Conservation (phyloP, 352 stramenopile species). For the Elongisporangium prolatum region DNA sequence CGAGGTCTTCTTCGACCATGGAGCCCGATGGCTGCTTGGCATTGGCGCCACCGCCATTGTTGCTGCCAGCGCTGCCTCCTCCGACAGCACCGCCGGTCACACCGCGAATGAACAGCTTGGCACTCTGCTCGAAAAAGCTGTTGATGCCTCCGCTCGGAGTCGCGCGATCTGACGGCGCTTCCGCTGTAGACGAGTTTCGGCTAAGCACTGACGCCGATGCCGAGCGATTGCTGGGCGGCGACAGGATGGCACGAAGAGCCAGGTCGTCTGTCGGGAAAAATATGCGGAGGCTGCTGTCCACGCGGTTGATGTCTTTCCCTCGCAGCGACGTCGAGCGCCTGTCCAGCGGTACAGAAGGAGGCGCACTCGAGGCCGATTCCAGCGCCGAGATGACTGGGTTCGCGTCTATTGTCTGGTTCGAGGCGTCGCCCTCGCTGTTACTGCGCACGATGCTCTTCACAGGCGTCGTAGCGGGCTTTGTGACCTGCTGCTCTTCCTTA, state of each 20-base stretch:
- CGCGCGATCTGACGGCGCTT: too few relatives aligned
- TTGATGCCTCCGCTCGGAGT: background rate
- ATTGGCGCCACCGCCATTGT: background rate
- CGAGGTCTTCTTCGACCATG: slow-evolving; percentile 44
- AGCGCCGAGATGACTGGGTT: too few relatives aligned
- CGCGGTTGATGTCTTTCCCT: background rate
- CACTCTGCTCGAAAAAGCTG: background rate
- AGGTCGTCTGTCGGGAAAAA: slow-evolving; percentile 50
- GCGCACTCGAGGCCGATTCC: too few relatives aligned
- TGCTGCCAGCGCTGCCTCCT: background rate
- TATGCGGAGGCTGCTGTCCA: slow-evolving; percentile 38
- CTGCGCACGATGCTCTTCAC: too few relatives aligned
- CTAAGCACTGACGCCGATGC: slow-evolving; percentile 3
- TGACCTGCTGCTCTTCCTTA: too few relatives aligned
- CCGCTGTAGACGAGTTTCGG: background rate
- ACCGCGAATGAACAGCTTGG: slow-evolving; percentile 31
- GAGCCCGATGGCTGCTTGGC: slow-evolving; percentile 27
- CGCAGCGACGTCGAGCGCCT: too few relatives aligned
- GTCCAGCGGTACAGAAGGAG: too few relatives aligned
- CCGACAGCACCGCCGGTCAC: background rate
- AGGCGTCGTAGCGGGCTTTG: too few relatives aligned
- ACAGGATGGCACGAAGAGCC: slow-evolving; percentile 53
- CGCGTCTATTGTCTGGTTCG: too few relatives aligned
- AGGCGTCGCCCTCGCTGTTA: too few relatives aligned
- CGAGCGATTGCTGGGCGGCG: slow-evolving; percentile 16